Evolutionary conservation across 2,329 filamentous ascomycete genomes (phyloP).

Genomic region (Botrytis aclada): DNA sequence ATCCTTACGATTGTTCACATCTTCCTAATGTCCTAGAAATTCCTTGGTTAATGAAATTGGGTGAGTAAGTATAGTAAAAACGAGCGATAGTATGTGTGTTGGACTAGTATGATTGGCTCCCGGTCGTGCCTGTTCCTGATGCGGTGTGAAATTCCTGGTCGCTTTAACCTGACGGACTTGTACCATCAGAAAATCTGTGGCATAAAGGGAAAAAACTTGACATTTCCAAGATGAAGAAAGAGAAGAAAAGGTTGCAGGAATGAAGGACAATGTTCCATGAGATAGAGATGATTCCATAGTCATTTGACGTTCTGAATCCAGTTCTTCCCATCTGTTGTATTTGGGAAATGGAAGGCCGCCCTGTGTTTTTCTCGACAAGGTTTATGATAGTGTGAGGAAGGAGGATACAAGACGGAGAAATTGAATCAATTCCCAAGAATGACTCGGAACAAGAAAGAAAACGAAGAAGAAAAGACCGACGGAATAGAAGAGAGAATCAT

Average conservation of each 20-base stretch:
- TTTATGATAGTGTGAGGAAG: constrained; percentile 2
- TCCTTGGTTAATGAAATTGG: not conserved
- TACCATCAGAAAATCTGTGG: not conserved
- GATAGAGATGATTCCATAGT: not conserved
- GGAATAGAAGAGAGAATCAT: not conserved
- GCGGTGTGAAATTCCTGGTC: constrained; percentile 13
- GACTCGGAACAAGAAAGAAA: constrained; percentile 16
- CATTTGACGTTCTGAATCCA: not conserved
- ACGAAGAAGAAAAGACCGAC: constrained; percentile 5
- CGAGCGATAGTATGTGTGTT: constrained; percentile 11
- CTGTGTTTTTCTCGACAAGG: not conserved
- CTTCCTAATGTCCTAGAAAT: not conserved
- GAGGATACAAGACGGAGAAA: not conserved
- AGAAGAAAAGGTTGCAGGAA: not conserved
- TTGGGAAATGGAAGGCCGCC: constrained; percentile 4
- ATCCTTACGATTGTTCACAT: not conserved
- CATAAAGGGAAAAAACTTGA: not conserved
- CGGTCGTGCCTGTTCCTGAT: constrained; percentile 6
- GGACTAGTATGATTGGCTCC: constrained; percentile 13
- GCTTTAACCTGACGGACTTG: constrained; percentile 5
- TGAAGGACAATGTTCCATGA: not conserved
- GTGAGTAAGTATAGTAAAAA: constrained; percentile 4
- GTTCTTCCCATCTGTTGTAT: not conserved
- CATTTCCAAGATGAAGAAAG: not conserved
- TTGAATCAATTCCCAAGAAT: constrained; percentile 3